Evolutionary conservation across 2,329 filamentous ascomycete genomes (phyloP).

Genomic region (Arachnopeziza araneosa): DNA sequence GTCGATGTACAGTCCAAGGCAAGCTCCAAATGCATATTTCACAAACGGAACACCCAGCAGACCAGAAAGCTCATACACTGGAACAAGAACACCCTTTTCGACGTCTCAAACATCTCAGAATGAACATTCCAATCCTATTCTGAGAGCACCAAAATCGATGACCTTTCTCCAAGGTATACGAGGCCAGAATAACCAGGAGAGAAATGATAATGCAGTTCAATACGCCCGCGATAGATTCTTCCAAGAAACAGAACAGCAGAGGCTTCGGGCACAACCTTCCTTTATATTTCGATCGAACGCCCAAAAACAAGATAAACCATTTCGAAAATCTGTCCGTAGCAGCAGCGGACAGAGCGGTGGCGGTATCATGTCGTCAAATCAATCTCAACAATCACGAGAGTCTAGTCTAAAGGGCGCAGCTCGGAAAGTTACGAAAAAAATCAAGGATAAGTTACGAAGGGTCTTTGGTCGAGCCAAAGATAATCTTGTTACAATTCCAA

Average conservation of each 20-base stretch:
- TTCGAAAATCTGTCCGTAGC: constrained; percentile 46
- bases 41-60: constrained; percentile 26
- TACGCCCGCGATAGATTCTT: constrained; percentile 34
- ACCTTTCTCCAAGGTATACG: constrained; percentile 40
- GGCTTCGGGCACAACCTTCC: constrained; percentile 39
- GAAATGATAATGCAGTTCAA: constrained; percentile 34
- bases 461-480: constrained; percentile 44
- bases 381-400: constrained; percentile 22
- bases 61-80: constrained; percentile 7
- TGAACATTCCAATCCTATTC: constrained; percentile 21
- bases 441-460: constrained; percentile 56
- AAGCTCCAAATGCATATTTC: constrained; percentile 24
- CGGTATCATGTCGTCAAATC: neutral
- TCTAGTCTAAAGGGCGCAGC: constrained; percentile 44
- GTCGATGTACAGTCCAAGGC: constrained; percentile 43
- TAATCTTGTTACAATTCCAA: constrained; percentile 36
- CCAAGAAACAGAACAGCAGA: constrained; percentile 32
- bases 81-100: constrained; percentile 7
- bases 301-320: constrained; percentile 27
- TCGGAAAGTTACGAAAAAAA: constrained; percentile 54
- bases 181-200: constrained; percentile 7
- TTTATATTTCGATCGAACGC: constrained; percentile 38
- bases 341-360: constrained; percentile 31
- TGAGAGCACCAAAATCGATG: constrained; percentile 51
- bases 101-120: constrained; percentile 16